Evolutionary conservation across 2,329 filamentous ascomycete genomes (phyloP).

Genomic region (Pseudocercospora pini-densiflorae): DNA sequence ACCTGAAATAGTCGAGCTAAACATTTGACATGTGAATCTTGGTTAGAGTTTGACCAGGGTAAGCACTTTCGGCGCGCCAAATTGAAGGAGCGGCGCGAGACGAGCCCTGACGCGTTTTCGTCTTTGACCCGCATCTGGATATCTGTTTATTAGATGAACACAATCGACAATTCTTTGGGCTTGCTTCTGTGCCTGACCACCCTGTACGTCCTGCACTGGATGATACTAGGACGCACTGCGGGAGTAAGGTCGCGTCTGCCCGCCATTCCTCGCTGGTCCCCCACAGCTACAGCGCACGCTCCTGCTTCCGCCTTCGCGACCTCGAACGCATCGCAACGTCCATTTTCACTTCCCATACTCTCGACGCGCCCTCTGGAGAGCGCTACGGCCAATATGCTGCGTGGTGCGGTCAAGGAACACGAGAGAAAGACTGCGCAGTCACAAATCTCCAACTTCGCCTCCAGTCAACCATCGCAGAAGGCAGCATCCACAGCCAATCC

Average conservation of each 20-base stretch:
- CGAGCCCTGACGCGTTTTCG: background rate
- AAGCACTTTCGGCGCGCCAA: background rate
- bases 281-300: conserved; percentile 16
- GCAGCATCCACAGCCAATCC: conserved; percentile 26
- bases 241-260: conserved; percentile 35
- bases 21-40: background rate
- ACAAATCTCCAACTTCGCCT: conserved; percentile 47
- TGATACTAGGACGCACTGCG: conserved; percentile 35
- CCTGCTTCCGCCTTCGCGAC: conserved; percentile 22
- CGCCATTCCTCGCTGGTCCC: conserved; percentile 29
- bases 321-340: conserved; percentile 9
- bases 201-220: conserved; percentile 32
- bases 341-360: conserved; percentile 8
- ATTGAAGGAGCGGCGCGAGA: conserved; percentile 1
- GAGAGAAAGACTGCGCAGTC: conserved; percentile 40
- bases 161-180: conserved; percentile 14
- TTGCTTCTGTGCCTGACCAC: conserved; percentile 20
- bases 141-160: background rate
- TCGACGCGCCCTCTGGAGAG: conserved; percentile 15
- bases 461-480: conserved; percentile 62
- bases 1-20: background rate
- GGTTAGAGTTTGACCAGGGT: background rate
- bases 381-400: conserved; percentile 43
- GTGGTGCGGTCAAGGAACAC: conserved; percentile 46
- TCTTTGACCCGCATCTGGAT: background rate